Conservation (phyloP, 257 asterid genomes). For the Nicotiana undulata region DNA sequence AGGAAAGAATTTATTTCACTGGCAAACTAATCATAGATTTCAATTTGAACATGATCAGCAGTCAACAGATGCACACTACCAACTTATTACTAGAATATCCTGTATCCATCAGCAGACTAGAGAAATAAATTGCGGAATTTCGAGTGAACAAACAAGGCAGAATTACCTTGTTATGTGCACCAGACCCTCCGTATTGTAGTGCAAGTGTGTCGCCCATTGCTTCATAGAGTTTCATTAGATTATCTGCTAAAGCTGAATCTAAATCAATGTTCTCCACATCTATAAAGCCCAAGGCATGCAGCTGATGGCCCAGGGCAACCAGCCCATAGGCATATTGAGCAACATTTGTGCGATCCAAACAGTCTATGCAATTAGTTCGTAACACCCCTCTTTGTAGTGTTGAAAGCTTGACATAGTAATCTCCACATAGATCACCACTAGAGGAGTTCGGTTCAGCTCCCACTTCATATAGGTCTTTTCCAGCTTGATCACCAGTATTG, state of each 20-base stretch:
- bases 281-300: slow-evolving; percentile 61
- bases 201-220: slow-evolving; percentile 98
- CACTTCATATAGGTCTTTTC: slow-evolving; percentile 21
- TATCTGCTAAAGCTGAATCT: slow-evolving; percentile 61
- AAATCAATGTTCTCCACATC: slow-evolving; percentile 39
- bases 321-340: slow-evolving; percentile 92
- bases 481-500: slow-evolving; percentile 25
- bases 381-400: slow-evolving; percentile 76
- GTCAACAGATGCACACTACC: neutral
- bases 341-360: slow-evolving; percentile 93
- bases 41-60: neutral
- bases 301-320: slow-evolving; percentile 78
- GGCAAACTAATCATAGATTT: neutral
- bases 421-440: slow-evolving; percentile 15
- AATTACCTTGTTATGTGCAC: slow-evolving; percentile 91
- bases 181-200: slow-evolving; percentile 93
- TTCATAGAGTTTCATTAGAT: slow-evolving; percentile 75
- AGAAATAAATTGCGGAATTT: neutral
- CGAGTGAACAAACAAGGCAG: neutral
- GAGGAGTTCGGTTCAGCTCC: slow-evolving; percentile 9
- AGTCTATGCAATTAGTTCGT: slow-evolving; percentile 95
- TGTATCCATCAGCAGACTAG: neutral
- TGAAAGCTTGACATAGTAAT: slow-evolving; percentile 30
- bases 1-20: neutral
- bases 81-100: neutral